A percentile compares a stretch with the other conserved stretches of the same genome.
These are phyloP conservation scores for Trapa incisa DNA, from an alignment of 345 rosid species.

Conservation along the genomic window DNA sequence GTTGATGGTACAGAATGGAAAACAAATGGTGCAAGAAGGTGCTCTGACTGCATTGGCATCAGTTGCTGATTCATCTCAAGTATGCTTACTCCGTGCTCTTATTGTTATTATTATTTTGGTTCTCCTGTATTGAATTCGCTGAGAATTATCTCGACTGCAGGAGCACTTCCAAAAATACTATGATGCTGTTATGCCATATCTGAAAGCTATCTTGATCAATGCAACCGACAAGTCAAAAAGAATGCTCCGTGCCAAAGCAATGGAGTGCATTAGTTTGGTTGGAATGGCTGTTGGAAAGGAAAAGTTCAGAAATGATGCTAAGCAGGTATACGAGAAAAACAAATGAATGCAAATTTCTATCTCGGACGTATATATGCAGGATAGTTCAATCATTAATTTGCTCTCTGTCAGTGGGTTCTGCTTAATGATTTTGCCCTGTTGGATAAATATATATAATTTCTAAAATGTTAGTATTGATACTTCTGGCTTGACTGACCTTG, in stretches of 20 bases:
- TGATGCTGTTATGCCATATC: conserved; percentile 93
- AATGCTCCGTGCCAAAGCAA: conserved; percentile 98
- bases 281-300: conserved; percentile 99
- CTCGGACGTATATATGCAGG: neutral
- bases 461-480: neutral
- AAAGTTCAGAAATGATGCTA: conserved; percentile 89
- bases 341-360: neutral
- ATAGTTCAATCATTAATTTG: neutral
- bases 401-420: neutral
- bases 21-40: conserved; percentile 99
- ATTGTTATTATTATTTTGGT: neutral
- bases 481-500: neutral
- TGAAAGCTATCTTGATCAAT: conserved; percentile 83
- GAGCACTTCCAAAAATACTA: conserved; percentile 97
- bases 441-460: neutral
- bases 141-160: conserved; percentile 24
- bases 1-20: conserved; percentile 55
- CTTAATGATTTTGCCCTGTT: neutral
- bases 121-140: neutral
- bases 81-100: conserved; percentile 9
- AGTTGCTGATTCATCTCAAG: conserved; percentile 99
- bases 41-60: conserved; percentile 99
- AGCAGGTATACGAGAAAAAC: conserved; percentile 47
- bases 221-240: conserved; percentile 96
- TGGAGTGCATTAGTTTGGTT: conserved; percentile 99